phyloP scores from a whole-genome alignment of 352 stramenopile genomes.

The Paralagenidium karlingii region DNA sequence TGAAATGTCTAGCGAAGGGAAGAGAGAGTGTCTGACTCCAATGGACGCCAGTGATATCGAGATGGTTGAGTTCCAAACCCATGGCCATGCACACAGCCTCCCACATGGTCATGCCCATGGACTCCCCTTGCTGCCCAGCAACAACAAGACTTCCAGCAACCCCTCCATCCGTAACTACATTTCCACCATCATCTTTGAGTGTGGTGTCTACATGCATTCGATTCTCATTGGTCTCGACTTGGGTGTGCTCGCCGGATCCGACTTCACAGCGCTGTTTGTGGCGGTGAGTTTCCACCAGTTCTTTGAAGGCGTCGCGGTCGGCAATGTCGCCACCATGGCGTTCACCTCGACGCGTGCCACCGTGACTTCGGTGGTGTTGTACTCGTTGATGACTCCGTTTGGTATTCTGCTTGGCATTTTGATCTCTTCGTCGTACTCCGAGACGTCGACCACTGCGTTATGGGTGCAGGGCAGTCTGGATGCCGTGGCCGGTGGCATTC shows the following conservation, averaged over 20 bases:
- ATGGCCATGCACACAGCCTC: too few species aligned
- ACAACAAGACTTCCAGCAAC: too few species aligned
- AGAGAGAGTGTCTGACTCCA: too few species aligned
- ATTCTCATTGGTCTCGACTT: slow-evolving; percentile 57
- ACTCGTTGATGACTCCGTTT: slow-evolving; percentile 36
- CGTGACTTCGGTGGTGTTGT: too few species aligned
- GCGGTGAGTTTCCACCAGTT: slow-evolving; percentile 70
- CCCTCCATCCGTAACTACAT: too few species aligned
- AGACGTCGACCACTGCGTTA: slow-evolving; percentile 23
- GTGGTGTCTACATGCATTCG: slow-evolving; percentile 47
- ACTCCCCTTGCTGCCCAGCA: too few species aligned
- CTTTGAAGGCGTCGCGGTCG: slow-evolving; percentile 54
- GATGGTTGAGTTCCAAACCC: too few species aligned
- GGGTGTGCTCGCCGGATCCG: slow-evolving; percentile 22
- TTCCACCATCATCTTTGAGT: slow-evolving; percentile 32
- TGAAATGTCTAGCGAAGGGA: too few species aligned
- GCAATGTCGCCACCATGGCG: too few species aligned
- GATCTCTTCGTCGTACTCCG: slow-evolving; percentile 35
- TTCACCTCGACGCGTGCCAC: too few species aligned
- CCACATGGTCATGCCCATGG: too few species aligned
- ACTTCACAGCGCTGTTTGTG: slow-evolving; percentile 47
- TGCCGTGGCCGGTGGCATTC: slow-evolving; percentile 46
- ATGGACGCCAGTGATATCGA: too few species aligned
- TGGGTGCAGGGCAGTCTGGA: slow-evolving; percentile 53
- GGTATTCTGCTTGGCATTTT: slow-evolving; percentile 44